Evolutionary conservation across 805 yeast species (phyloP), one percentile per base, ranked within the genome.

Genomic region (Hanseniaspora valbyensis): DNA sequence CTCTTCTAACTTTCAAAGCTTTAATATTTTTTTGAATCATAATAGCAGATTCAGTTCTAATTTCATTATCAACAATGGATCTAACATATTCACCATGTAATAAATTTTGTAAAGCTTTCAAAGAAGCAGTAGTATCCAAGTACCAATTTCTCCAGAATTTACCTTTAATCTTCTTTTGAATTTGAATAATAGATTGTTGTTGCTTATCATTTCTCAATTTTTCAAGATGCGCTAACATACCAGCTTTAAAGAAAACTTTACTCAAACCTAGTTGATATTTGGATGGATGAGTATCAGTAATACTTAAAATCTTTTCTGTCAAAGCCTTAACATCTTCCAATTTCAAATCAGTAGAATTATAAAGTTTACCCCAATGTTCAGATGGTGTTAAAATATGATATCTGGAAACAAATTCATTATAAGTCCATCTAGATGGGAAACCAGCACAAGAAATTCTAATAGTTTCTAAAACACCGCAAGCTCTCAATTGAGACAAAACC

Each of bases 391-490:
- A 72, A 61, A 89, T 80, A 61, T 87, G 90, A 64, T 88, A 90
- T 61, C 96, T 77, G 55, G 80, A 76, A 18, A 88, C 95, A 70
- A 90, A 90, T 62, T 92, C 97, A 48, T 81, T 88, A 62, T 87
- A 92, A 2, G 95, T 78, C 88, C 96, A 87, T 63, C 96, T 75
- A 0, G 96, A 83, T 16, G 98, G 98, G 75, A 89, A 90, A 37
- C 98, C 98, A 45, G 95, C 96, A 69, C 96, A 89, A 1, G 96
- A 89, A 43, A 90, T 90, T 61, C 95, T 74, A 62, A 90, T 90
- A 1, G 98, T 92, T 65, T 92, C 98, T 58, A 90, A 72, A 42
- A 90, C 97, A 82, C 98, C 98, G 73, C 98, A 90, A 5, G 98
- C 98, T 64, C 98, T 78, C 55, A 90, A 74, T 67, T 90, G 98